Conservation (phyloP, 306 rosid genomes). For the Spatholobus suberectus region DNA sequence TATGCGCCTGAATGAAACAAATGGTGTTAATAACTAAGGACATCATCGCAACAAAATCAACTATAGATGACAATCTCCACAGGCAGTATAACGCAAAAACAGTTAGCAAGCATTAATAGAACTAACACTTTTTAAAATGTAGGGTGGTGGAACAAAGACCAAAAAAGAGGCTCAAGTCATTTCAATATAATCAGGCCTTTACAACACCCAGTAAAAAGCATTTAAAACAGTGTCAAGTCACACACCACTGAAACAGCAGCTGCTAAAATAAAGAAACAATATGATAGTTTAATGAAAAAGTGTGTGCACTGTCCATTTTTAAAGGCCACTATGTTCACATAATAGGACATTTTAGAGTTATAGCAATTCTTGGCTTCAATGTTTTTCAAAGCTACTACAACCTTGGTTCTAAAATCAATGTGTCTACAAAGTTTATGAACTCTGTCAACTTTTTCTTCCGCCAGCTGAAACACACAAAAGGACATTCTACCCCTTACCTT, state of each 20-base stretch:
- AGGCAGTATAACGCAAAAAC: slow-evolving; percentile 19
- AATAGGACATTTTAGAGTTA: neutral
- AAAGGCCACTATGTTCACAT: slow-evolving; percentile 3
- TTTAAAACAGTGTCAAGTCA: neutral
- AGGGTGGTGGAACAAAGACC: neutral
- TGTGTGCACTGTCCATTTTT: neutral
- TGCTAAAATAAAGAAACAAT: slow-evolving; percentile 21
- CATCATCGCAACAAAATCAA: slow-evolving; percentile 32
- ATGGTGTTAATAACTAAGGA: slow-evolving; percentile 38
- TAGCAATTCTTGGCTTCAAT: neutral
- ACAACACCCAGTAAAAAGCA: slow-evolving; percentile 12
- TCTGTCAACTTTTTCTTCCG: slow-evolving; percentile 19
- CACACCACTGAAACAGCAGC: neutral
- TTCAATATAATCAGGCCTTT: slow-evolving; percentile 1
- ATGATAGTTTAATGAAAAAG: neutral
- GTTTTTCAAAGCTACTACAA: neutral
- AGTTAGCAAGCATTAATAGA: slow-evolving; percentile 3
- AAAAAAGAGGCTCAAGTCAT: neutral
- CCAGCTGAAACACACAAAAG: neutral
- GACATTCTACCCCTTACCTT: neutral
- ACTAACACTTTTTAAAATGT: slow-evolving; percentile 21
- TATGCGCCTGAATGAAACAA: slow-evolving; percentile 73
- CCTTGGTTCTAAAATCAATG: slow-evolving; percentile 14
- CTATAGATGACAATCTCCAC: slow-evolving; percentile 22
- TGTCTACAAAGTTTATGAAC: neutral